These are phyloP conservation scores for Myriosclerotinia duriaeana DNA, from an alignment of 2,329 filamentous ascomycete genomes.

Conservation along the genomic window DNA sequence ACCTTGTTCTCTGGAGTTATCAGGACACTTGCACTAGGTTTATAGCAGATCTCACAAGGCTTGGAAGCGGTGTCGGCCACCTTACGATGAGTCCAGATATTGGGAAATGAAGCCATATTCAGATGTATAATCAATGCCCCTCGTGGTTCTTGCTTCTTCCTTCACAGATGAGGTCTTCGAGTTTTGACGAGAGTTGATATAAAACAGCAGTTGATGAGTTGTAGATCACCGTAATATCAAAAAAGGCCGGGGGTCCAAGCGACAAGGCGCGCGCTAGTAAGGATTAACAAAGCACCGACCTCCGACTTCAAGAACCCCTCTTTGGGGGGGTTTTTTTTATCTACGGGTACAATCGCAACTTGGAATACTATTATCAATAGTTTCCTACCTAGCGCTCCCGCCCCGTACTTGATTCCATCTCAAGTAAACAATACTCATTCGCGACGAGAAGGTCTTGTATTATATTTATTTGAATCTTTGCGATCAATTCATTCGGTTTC, in stretches of 20 bases:
- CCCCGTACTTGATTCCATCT: slow-evolving; percentile 1
- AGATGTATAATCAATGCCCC: neutral
- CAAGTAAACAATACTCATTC: neutral
- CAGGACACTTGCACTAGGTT: slow-evolving; percentile 80
- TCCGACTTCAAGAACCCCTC: slow-evolving; percentile 14
- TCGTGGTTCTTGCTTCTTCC: neutral
- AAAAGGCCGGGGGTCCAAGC: neutral
- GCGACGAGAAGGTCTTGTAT: neutral
- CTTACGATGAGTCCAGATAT: slow-evolving; percentile 80
- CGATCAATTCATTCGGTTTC: slow-evolving; percentile 22
- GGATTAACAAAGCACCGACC: slow-evolving; percentile 14
- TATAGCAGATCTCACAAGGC: slow-evolving; percentile 89
- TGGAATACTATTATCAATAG: slow-evolving; percentile 19
- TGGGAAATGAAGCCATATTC: slow-evolving; percentile 56
- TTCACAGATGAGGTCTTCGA: neutral
- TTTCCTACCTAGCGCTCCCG: slow-evolving; percentile 6
- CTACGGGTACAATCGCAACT: neutral
- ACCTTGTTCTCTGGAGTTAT: slow-evolving; percentile 90
- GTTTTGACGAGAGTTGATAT: neutral
- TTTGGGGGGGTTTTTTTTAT: neutral
- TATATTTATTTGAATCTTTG: neutral
- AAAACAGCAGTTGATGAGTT: slow-evolving; percentile 12
- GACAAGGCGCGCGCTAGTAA: slow-evolving; percentile 12
- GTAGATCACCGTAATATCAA: slow-evolving; percentile 12
- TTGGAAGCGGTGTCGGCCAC: slow-evolving; percentile 83